Evolutionary conservation across 2,329 filamentous ascomycete species (phyloP).

Genomic region (Penicillium frequentans): DNA sequence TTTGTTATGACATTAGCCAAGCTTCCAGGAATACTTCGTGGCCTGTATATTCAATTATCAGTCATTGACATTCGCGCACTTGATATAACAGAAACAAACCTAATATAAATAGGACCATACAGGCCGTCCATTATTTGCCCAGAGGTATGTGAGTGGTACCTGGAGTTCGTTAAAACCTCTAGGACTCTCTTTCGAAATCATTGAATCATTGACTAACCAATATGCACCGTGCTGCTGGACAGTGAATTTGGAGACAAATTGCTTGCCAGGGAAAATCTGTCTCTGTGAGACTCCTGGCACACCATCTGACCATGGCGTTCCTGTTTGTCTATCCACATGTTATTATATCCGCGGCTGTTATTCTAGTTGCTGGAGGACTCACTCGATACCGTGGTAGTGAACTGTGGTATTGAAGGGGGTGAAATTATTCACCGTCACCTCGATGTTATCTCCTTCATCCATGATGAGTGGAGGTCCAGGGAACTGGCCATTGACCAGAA

Average conservation of each 20-base stretch:
- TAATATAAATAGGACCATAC: constrained; percentile 49
- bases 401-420: constrained; percentile 13
- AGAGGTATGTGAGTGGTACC: constrained; percentile 53
- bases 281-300: constrained; percentile 58
- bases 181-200: neutral
- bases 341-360: neutral
- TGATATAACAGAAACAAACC: neutral
- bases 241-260: constrained; percentile 52
- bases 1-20: neutral
- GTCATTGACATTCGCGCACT: neutral
- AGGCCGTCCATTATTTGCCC: constrained; percentile 61
- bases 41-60: neutral
- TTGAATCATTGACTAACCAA: constrained; percentile 2
- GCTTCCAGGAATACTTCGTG: neutral
- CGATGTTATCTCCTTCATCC: constrained; percentile 29
- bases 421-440: constrained; percentile 23
- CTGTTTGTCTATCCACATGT: neutral
- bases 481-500: constrained; percentile 35
- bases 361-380: neutral
- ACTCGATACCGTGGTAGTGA: constrained; percentile 15
- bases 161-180: neutral
- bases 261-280: constrained; percentile 51
- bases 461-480: constrained; percentile 30
- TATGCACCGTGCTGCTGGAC: constrained; percentile 15
- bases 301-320: constrained; percentile 60